A percentile compares a stretch with the other conserved stretches of the same genome.
phyloP scores from a whole-genome alignment of 1,284 basidiomycete genomes.

The Porogramme epimiltina region DNA sequence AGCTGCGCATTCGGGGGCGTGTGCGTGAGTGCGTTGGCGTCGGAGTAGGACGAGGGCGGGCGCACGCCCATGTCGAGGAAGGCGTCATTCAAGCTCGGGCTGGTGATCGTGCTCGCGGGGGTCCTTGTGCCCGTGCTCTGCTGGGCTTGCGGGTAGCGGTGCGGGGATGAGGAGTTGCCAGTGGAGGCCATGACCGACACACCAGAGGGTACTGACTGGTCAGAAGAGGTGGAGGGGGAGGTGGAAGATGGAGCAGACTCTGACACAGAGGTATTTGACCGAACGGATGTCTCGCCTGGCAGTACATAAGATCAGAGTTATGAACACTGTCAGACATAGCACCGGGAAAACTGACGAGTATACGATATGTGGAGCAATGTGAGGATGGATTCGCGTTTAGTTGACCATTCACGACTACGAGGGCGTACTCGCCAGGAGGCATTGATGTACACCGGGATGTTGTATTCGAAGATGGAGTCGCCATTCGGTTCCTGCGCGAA shows the following conservation, averaged over 20 bases:
- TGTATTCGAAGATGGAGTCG: slow-evolving; percentile 26
- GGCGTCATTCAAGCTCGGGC: slow-evolving; percentile 4
- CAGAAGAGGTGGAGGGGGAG: background rate
- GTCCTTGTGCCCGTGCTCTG: background rate
- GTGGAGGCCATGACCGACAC: background rate
- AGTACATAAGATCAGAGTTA: background rate
- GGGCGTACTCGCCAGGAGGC: slow-evolving; percentile 21
- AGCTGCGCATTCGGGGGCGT: background rate
- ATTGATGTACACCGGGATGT: slow-evolving; percentile 36
- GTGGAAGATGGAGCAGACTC: background rate
- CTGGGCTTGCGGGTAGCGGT: background rate
- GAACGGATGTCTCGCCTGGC: slow-evolving; percentile 12
- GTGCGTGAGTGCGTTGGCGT: background rate
- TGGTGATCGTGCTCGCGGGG: background rate
- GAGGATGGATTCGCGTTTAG: slow-evolving; percentile 13
- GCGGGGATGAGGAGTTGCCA: background rate
- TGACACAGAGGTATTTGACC: background rate
- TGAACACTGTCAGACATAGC: background rate
- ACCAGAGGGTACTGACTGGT: background rate
- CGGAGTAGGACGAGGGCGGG: background rate
- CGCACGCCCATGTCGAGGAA: slow-evolving; percentile 11
- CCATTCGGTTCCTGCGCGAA: slow-evolving; percentile 24
- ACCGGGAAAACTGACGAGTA: slow-evolving; percentile 22
- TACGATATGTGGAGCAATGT: slow-evolving; percentile 23
- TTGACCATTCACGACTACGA: slow-evolving; percentile 20